phyloP scores from a whole-genome alignment of 441 rosid genomes.

The Macaranga tanarius region DNA sequence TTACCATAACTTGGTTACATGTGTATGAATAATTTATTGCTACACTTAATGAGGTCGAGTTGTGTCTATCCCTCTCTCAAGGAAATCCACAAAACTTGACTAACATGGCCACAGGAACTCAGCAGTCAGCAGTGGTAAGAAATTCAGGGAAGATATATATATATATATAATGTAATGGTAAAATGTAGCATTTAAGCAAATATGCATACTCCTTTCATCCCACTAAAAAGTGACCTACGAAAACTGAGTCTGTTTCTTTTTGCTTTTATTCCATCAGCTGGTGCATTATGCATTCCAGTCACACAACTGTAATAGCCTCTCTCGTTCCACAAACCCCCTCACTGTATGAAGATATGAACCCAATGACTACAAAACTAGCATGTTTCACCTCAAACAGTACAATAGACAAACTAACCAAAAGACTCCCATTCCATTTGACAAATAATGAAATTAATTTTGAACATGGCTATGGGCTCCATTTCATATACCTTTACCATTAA shows the following conservation, averaged over 20 bases:
- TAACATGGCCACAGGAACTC: neutral
- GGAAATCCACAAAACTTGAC: neutral
- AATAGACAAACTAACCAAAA: neutral
- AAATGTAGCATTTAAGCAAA: too few relatives aligned
- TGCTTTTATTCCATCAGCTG: too few relatives aligned
- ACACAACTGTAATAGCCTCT: neutral
- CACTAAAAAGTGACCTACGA: too few relatives aligned
- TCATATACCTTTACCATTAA: constrained; percentile 11
- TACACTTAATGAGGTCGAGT: neutral
- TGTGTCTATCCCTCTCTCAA: neutral
- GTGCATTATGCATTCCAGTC: neutral
- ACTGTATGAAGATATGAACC: neutral
- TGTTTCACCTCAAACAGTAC: neutral
- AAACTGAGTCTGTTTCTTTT: too few relatives aligned
- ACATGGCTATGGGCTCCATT: constrained; percentile 9
- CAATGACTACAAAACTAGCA: neutral
- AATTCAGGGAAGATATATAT: constrained; percentile 6
- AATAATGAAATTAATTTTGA: constrained; percentile 2
- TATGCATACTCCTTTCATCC: too few relatives aligned
- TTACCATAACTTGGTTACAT: neutral
- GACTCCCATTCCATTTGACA: constrained; percentile 11
- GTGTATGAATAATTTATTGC: neutral
- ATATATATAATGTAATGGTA: too few relatives aligned
- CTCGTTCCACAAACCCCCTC: neutral
- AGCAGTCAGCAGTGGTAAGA: neutral